Conservation (phyloP, 495 filamentous ascomycete species). For the Aspergillus wentii region DNA sequence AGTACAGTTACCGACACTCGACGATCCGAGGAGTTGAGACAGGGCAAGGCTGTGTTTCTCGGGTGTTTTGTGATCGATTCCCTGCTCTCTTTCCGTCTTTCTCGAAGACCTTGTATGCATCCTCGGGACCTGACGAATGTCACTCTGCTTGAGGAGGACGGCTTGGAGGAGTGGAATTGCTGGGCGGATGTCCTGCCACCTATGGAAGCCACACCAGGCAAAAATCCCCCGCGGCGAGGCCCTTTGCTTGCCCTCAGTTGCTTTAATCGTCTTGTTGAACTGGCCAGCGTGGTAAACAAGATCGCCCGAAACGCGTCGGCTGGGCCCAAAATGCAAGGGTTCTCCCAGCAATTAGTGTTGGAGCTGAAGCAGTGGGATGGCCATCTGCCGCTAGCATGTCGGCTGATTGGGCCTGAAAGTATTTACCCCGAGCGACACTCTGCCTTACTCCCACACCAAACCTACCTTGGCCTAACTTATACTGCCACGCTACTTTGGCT, state of each 20-base stretch:
- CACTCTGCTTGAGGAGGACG: constrained; percentile 54
- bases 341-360: constrained; percentile 36
- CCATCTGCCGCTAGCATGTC: constrained; percentile 35
- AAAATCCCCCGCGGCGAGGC: constrained; percentile 38
- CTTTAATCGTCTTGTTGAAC: constrained; percentile 52
- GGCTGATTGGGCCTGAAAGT: constrained; percentile 36
- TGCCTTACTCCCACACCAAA: constrained; percentile 45
- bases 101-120: constrained; percentile 48
- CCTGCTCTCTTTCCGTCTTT: constrained; percentile 52
- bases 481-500: constrained; percentile 41
- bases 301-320: constrained; percentile 29
- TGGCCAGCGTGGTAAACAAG: constrained; percentile 45
- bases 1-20: constrained; percentile 23
- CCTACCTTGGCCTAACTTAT: constrained; percentile 42
- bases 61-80: constrained; percentile 66
- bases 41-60: constrained; percentile 48
- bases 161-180: constrained; percentile 67
- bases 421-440: constrained; percentile 39
- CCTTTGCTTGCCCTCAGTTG: constrained; percentile 57
- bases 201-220: constrained; percentile 21
- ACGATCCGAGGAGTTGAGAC: constrained; percentile 34
- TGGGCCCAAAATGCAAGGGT: constrained; percentile 26
- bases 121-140: constrained; percentile 39
- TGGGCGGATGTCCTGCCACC: constrained; percentile 55
- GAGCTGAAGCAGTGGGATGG: constrained; percentile 40